These are phyloP conservation scores for Phialophora tarda DNA, from an alignment of 2,329 filamentous ascomycete species.

Conservation along the genomic window DNA sequence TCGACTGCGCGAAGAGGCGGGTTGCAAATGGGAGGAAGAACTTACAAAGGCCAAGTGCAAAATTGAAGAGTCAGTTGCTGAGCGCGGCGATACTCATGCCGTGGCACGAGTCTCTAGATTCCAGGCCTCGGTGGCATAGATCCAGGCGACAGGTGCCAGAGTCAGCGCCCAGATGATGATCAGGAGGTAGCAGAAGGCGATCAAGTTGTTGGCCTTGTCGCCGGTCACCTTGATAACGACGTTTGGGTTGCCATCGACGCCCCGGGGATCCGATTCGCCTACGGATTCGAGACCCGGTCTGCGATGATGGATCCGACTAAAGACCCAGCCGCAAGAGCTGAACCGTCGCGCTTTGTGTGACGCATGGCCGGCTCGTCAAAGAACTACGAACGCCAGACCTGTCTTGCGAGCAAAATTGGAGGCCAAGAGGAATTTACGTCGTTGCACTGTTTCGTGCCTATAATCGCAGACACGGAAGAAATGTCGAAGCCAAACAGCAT, in stretches of 20 bases:
- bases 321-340: no score
- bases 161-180: slow-evolving; percentile 69
- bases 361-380: no score
- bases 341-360: no score
- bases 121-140: slow-evolving; percentile 70
- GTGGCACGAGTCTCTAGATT: slow-evolving; percentile 65
- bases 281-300: slow-evolving; percentile 38
- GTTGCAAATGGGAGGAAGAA: no score
- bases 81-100: slow-evolving; percentile 61
- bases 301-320: no score
- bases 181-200: slow-evolving; percentile 69
- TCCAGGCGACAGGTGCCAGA: slow-evolving; percentile 67
- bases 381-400: slow-evolving; percentile 19
- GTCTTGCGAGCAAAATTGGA: no score
- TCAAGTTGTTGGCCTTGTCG: slow-evolving; percentile 64
- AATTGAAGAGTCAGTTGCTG: slow-evolving; percentile 65
- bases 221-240: slow-evolving; percentile 48
- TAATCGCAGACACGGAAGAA: slow-evolving; percentile 60
- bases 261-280: slow-evolving; percentile 51
- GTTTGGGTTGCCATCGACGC: slow-evolving; percentile 57
- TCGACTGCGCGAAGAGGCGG: no score
- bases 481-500: slow-evolving; percentile 65
- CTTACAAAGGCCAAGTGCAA: slow-evolving; percentile 60
- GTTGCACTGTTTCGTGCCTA: slow-evolving; percentile 57
- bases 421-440: neutral